Evolutionary conservation across 768 basidiomycete genomes (phyloP).

Genomic region (Cyclocybe aegerita): DNA sequence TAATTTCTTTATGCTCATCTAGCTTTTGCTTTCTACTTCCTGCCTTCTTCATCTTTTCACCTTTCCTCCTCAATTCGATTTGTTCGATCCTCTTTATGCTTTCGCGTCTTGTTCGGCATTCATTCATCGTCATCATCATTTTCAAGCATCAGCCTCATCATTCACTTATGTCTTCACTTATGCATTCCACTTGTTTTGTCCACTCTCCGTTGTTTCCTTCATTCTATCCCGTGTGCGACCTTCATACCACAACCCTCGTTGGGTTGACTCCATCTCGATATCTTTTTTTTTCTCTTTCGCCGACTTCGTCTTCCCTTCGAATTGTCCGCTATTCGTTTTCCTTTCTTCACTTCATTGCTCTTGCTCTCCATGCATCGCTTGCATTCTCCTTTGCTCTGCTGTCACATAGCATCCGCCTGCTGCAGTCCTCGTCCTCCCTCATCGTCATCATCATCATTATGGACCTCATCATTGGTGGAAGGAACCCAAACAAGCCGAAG

Average conservation of each 20-base stretch:
- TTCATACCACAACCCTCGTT: no score
- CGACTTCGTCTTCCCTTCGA: not conserved
- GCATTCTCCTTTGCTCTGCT: no score
- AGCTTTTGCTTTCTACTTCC: constrained; percentile 5
- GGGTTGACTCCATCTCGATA: no score
- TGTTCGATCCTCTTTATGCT: constrained; percentile 6
- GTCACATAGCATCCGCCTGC: no score
- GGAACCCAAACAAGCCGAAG: no score
- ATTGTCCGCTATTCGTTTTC: not conserved
- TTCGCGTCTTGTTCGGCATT: constrained; percentile 7
- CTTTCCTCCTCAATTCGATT: constrained; percentile 6
- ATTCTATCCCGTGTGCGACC: not conserved
- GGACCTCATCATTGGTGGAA: no score
- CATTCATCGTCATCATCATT: constrained; percentile 3
- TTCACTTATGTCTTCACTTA: constrained; percentile 11
- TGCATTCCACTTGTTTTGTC: constrained; percentile 9
- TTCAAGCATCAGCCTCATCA: constrained; percentile 2
- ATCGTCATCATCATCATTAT: no score
- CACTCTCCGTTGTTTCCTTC: constrained; percentile 5
- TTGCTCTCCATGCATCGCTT: no score
- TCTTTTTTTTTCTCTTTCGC: not conserved
- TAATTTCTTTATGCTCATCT: constrained; percentile 18
- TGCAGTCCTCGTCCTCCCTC: no score
- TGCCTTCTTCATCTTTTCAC: constrained; percentile 11
- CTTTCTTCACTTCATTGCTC: not conserved